These are phyloP conservation scores for Fusarium graminum DNA, from an alignment of 2,329 filamentous ascomycete species.

Conservation along the genomic window DNA sequence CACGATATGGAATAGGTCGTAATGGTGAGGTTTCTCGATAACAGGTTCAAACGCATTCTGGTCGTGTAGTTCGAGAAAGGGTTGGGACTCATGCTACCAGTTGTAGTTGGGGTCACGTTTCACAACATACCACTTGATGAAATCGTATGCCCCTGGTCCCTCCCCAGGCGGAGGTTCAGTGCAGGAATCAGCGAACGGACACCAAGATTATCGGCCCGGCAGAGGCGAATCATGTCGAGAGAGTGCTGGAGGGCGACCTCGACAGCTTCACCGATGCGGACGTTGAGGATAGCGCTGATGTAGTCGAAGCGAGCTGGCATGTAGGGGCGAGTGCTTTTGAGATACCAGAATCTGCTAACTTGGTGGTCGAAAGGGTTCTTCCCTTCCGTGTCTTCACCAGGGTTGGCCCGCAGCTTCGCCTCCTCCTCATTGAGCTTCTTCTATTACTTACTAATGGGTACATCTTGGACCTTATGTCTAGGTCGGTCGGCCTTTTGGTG, in stretches of 20 bases:
- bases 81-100: slow-evolving; percentile 1
- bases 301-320: slow-evolving; percentile 11
- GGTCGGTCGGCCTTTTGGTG: slow-evolving; percentile 21
- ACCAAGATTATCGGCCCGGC: slow-evolving; percentile 11
- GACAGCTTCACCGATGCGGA: slow-evolving; percentile 15
- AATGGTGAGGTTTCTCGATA: not conserved
- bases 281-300: slow-evolving; percentile 8
- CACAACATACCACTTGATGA: slow-evolving; percentile 26
- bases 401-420: not conserved
- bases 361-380: slow-evolving; percentile 2
- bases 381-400: not conserved
- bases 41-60: slow-evolving; percentile 21
- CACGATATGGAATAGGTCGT: slow-evolving; percentile 3
- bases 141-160: slow-evolving; percentile 18
- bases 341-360: not conserved
- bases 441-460: slow-evolving; percentile 9
- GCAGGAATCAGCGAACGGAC: slow-evolving; percentile 9
- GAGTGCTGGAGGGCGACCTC: slow-evolving; percentile 3
- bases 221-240: slow-evolving; percentile 8
- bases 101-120: not conserved
- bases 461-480: slow-evolving; percentile 13
- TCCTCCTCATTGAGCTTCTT: not conserved
- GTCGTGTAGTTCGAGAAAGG: slow-evolving; percentile 13
- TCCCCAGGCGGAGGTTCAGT: slow-evolving; percentile 19
- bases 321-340: slow-evolving; percentile 19